Evolutionary conservation across 805 yeast genomes (phyloP).

Genomic region (Saitoella complicata): DNA sequence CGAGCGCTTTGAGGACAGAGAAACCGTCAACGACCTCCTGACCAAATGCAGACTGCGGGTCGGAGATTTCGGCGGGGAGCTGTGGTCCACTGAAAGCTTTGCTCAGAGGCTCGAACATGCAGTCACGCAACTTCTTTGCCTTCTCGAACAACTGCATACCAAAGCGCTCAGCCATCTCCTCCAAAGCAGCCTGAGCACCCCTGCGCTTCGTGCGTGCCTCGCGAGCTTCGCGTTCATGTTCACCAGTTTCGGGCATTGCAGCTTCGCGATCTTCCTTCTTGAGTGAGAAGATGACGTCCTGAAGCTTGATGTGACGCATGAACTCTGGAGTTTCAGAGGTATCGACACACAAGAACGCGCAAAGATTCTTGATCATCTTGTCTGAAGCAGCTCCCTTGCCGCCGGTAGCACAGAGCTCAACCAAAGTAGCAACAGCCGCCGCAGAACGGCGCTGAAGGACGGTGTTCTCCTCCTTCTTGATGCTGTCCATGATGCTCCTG

Average conservation of each 20-base stretch:
- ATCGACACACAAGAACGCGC: slow-evolving; percentile 89
- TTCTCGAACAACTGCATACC: slow-evolving; percentile 37
- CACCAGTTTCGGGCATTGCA: slow-evolving; percentile 13
- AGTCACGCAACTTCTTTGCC: slow-evolving; percentile 48
- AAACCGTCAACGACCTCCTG: slow-evolving; percentile 74
- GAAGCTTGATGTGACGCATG: slow-evolving; percentile 39
- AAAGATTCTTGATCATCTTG: slow-evolving; percentile 74
- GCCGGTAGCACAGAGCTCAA: slow-evolving; percentile 37
- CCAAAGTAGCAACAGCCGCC: slow-evolving; percentile 44
- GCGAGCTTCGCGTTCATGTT: slow-evolving; percentile 16
- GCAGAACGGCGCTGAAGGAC: slow-evolving; percentile 62
- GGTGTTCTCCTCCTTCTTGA: slow-evolving; percentile 55
- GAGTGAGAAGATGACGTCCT: slow-evolving; percentile 50
- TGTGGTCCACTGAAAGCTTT: slow-evolving; percentile 12
- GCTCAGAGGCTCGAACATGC: slow-evolving; percentile 53
- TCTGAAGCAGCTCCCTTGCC: slow-evolving; percentile 65
- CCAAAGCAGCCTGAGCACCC: slow-evolving; percentile 66
- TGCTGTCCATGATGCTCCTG: slow-evolving; percentile 79
- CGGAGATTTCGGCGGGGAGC: slow-evolving; percentile 19
- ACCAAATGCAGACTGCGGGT: slow-evolving; percentile 35
- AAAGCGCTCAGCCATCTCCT: slow-evolving; percentile 37
- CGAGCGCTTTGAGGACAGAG: slow-evolving; percentile 61
- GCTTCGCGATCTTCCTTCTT: slow-evolving; percentile 50
- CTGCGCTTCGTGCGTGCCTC: slow-evolving; percentile 67
- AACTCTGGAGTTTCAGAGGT: slow-evolving; percentile 93